Base-by-base conservation (phyloP, 2,329 filamentous ascomycete genomes). In the Colletotrichum horii region DNA sequence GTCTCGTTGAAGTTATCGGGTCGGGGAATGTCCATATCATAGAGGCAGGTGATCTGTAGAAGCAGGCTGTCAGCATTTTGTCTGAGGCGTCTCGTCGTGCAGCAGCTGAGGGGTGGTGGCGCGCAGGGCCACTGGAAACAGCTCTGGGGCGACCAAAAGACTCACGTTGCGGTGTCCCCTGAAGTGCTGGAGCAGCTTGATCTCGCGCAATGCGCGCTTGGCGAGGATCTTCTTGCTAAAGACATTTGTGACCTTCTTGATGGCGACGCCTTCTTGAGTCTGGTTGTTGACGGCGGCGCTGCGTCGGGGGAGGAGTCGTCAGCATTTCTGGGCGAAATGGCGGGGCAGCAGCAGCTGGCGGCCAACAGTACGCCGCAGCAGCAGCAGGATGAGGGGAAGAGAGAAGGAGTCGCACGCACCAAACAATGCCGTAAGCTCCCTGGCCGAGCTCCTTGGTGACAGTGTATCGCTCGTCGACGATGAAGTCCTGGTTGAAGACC, bases 221-320 rank as follows among this genome's bases (percentile, higher is more conserved):
- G 97, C 97, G 79, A 99, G 91, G 80, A 99, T 99, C 92, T 98
- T 98, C 89, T 99, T 99, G 91, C 96, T 98, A 87, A 99, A 99
- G 81, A 99, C 96, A 94, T 99, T 99, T 89, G 97, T 99, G 84
- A 99, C 95, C 88, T 99, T 99, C 88, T 99, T 99, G 90, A 99
- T 97, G 81, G 97, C 97, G 78, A 99, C 96, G 55, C 96, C 96
- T 84, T 99, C 97, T 82, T 93, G 94, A 36, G 94, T 97, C 85
- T 96, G 93, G 83, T 93, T 93, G 89, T 98, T 98, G 79, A 95
- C 95, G 71, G 97, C 97, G 76, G 97, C 96, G 86, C 96, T 98
- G 84, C 43, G 34, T 58, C 52, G 61, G 62, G 38, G n/a, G 36
- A 58, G 22, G 52, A 56, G 55, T 64, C 61, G 71, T 75, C 68